Evolutionary conservation across 768 basidiomycete genomes (phyloP), one percentile per base, ranked within the genome.

Genomic region (Russula vinacea): DNA sequence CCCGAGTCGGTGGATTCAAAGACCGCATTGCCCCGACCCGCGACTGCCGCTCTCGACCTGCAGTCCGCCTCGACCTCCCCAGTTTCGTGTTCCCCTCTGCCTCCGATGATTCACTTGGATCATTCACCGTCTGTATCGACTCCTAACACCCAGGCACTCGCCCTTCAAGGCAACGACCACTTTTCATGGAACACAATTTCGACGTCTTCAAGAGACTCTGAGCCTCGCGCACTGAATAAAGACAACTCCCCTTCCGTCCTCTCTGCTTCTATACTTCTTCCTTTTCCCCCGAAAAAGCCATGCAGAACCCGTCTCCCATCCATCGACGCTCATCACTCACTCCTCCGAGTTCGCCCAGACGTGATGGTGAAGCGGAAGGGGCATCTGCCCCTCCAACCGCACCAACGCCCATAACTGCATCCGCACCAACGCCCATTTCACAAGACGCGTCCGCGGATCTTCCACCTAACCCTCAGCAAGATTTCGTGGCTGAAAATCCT

Each of bases 61-160:
- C 53, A 10, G 13, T 45, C 39, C 49, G n/a, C 33, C 7, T 45
- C 22, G 50, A 56, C 45, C 22, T 40, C 16, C 53, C 35, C 52
- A 39, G 63, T 40, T 55, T 51, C 62, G 53, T 49, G 53, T 42
- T 37, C 6, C 45, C 16, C 14, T 42, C 63, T 56, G 58, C 66
- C 57, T 35, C 54, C 68, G 65, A 76, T 76, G 75, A 72, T 76
- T 64, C 75, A 75, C 71, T 69, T 75, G 67, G 72, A 75, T 73
- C 74, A 67, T 52, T 68, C 67, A 59, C 72, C 58, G 65, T 68
- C 58, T 47, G 71, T 60, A 59, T 69, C 67, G 35, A 72, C 56
- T 59, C 71, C 60, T 69, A 72, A 42, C 35, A 71, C 71, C 17
- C 64, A 65, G 35, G 17, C 57, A 19, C 52, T 55, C n/a, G 51